Evolutionary conservation across 129 eudicot species (phyloP).

Genomic region (Chrysanthemum makinoi): DNA sequence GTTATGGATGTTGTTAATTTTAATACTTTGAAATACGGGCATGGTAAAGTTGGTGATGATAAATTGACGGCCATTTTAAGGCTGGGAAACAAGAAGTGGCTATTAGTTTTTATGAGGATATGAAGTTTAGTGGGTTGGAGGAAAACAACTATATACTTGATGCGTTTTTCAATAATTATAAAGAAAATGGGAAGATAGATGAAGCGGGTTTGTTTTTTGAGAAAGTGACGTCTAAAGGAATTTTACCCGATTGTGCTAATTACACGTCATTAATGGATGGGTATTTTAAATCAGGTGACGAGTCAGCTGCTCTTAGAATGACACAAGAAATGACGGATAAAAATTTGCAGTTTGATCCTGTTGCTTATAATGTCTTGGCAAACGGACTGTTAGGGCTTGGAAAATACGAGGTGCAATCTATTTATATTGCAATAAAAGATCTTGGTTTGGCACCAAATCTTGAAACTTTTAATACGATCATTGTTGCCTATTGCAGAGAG

Average conservation of each 20-base stretch:
- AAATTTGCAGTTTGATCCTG: slow-evolving; percentile 56
- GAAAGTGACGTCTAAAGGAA: slow-evolving; percentile 48
- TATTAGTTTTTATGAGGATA: slow-evolving; percentile 14
- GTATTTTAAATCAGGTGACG: slow-evolving; percentile 73
- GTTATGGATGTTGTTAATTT: slow-evolving; percentile 60
- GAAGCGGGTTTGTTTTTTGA: slow-evolving; percentile 65
- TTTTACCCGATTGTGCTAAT: slow-evolving; percentile 57
- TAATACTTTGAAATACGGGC: slow-evolving; percentile 75
- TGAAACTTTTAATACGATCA: slow-evolving; percentile 82
- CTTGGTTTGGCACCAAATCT: slow-evolving; percentile 63
- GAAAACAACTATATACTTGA: slow-evolving; percentile 65
- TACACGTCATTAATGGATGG: slow-evolving; percentile 91
- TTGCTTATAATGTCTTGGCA: slow-evolving; percentile 68
- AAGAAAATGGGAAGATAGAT: slow-evolving; percentile 54
- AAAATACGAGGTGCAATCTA: slow-evolving; percentile 59
- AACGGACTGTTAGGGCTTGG: slow-evolving; percentile 70
- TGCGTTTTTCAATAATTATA: slow-evolving; percentile 61
- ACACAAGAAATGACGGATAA: slow-evolving; percentile 66
- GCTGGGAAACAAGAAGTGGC: too few species aligned
- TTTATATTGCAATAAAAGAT: slow-evolving; percentile 57
- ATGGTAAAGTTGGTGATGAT: slow-evolving; percentile 44
- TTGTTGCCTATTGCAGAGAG: slow-evolving; percentile 63
- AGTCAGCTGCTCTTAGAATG: slow-evolving; percentile 60
- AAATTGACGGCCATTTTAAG: too few species aligned
- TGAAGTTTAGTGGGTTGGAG: slow-evolving; percentile 59